These are phyloP conservation scores for Trametes cingulata DNA, from an alignment of 768 basidiomycete genomes.

Conservation along the genomic window DNA sequence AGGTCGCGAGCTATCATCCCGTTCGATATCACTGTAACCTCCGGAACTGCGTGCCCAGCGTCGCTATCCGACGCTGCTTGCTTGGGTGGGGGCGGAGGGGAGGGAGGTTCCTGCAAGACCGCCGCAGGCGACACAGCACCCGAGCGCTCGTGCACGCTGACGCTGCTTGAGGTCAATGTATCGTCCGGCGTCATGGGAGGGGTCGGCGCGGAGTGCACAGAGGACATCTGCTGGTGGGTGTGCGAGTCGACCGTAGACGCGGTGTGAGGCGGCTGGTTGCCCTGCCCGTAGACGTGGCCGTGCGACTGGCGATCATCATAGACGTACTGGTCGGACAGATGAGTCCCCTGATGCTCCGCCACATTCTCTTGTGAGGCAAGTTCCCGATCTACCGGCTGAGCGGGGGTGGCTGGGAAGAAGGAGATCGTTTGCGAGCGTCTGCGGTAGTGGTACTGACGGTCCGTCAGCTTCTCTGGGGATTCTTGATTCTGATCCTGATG, in stretches of 20 bases:
- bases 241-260: conserved; percentile 12
- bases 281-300: conserved; percentile 22
- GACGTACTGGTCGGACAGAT: conserved; percentile 25
- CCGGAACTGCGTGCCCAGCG: conserved; percentile 14
- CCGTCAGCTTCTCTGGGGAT: conserved; percentile 12
- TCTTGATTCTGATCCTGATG: conserved; percentile 16
- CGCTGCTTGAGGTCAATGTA: conserved; percentile 27
- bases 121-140: conserved; percentile 16
- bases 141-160: conserved; percentile 21
- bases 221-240: conserved; percentile 8
- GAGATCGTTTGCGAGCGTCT: conserved; percentile 35
- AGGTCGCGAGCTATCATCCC: conserved; percentile 3
- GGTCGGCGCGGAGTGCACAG: conserved; percentile 18
- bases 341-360: background rate
- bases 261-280: background rate
- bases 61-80: conserved; percentile 9
- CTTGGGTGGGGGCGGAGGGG: conserved; percentile 11
- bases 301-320: conserved; percentile 34
- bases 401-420: conserved; percentile 19
- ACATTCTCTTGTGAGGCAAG: conserved; percentile 1
- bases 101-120: conserved; percentile 15
- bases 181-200: conserved; percentile 35
- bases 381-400: conserved; percentile 2
- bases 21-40: background rate
- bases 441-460: conserved; percentile 27